Evolutionary conservation across 2,329 filamentous ascomycete genomes (phyloP), one percentile per base, ranked within the genome.

Genomic region (Aquanectria penicillioides): DNA sequence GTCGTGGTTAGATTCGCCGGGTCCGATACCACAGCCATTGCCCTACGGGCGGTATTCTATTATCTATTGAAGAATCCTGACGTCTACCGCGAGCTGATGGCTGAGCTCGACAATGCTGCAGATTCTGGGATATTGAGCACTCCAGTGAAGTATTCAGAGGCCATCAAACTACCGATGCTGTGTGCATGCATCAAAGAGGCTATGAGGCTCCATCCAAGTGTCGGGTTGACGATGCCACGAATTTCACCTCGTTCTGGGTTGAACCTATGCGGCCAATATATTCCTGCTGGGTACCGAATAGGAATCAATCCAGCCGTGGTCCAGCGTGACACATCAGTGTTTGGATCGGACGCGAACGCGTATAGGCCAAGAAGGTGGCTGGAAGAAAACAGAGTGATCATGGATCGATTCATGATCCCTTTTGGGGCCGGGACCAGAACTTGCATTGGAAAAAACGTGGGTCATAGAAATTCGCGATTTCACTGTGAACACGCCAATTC

Each of bases 321-420:
- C 15, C 56, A 59, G 29, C 43, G 29, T 15, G 43, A 55, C 36
- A 55, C 34, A 50, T 20, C 17, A 15, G 31, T 59, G 17, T 59
- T 59, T 20, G 56, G 56, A 5, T 11, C 48, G 7, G 56, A 59
- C 36, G 56, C 56, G 13, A 36, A 59, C 13, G 23, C 34, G 5
- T 59, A 48, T 15, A 59, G 36, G n/a, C 56, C 56, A 5, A 50
- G 49, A n/a, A 34, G 56, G 5, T 59, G 56, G 56, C 18, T 59
- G 17, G 20, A 29, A 2, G 34, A 48, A 15, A 17, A 37, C 6
- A 22, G 36, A 17, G 54, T 28, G 9, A 20, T 29, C 26, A 55
- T 55, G 51, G 51, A 55, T 13, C 34, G 44, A 17, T 48, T 33
- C 26, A 55, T 55, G 51, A 43, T 37, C 22, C 22, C 40, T 33